Base-by-base conservation (phyloP, 1,284 basidiomycete species). In the Coriolopsis trogii region DNA sequence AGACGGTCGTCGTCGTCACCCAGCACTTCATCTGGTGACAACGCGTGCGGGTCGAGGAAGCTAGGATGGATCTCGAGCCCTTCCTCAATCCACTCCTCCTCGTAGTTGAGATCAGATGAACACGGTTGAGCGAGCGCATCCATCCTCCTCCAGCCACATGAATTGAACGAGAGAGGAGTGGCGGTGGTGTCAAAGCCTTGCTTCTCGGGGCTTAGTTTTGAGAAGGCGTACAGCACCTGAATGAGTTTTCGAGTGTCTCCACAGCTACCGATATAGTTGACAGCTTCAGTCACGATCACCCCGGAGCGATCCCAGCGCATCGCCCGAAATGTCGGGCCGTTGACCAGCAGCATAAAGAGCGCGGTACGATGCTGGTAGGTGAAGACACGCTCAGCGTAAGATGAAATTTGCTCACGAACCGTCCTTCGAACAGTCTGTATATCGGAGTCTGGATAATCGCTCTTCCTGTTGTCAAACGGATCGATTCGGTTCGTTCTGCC, bases 101-200 rank as follows among this genome's bases (percentile, higher is more conserved):
- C 8, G 24, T 41, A 13, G 25, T 30, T 24, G 18, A 55, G 9
- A 16, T 52, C 55, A 6, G 31, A 5, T 4, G 23, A 15, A 6
- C 34, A 18, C 3, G 25, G 9, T 3, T 18, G 10, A 2, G 49
- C 41, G 23, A 49, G 6, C 4, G 34, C 18, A 9, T 46, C 18
- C 54, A 56, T 56, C 8, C 49, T 41, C 33, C 46, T 29, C 41
- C 31, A 56, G 3, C 34, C 54, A 21, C 41, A 40, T 2, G 49
- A 48, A 8, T 29, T 24, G 13, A 9, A n/a, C 5, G 21, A 15
- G 2, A 56, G 31, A 7, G 26, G 49, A 28, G n/a, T 20, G 3
- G 49, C 49, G 9, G 46, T 51, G 16, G 23, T 36, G 31, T 56
- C 54, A n/a, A 51, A 4, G n/a, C 49, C 49, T 12, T 40, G 41